Conservation (phyloP, 495 filamentous ascomycete genomes). For the Aspergillus affinis region DNA sequence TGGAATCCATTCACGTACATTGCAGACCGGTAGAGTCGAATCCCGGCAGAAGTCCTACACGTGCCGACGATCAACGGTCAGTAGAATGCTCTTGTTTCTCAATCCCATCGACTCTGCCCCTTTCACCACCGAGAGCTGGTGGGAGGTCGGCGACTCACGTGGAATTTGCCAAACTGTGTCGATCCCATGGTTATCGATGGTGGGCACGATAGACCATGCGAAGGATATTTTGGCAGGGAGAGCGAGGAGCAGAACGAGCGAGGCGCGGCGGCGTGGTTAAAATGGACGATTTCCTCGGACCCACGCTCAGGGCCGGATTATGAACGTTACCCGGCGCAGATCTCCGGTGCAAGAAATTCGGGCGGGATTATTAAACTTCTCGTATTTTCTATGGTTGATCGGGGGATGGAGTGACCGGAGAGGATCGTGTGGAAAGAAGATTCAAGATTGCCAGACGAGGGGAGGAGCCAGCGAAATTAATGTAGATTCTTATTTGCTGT, state of each 20-base stretch:
- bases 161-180: slow-evolving; percentile 85
- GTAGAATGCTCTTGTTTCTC: neutral
- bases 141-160: slow-evolving; percentile 57
- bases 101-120: neutral
- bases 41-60: slow-evolving; percentile 89
- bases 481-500: neutral
- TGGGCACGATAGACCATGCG: slow-evolving; percentile 21
- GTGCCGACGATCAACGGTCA: slow-evolving; percentile 20
- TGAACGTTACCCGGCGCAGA: slow-evolving; percentile 30
- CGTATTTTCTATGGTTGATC: neutral
- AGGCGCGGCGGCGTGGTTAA: slow-evolving; percentile 7
- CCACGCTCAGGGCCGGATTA: slow-evolving; percentile 26
- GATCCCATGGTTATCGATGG: slow-evolving; percentile 46
- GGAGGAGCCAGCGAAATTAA: neutral
- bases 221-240: slow-evolving; percentile 5
- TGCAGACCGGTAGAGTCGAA: slow-evolving; percentile 93
- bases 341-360: slow-evolving; percentile 16
- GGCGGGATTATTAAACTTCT: neutral
- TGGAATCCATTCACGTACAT: slow-evolving; percentile 61
- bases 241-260: neutral
- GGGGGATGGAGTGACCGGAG: neutral
- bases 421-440: neutral
- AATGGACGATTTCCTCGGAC: slow-evolving; percentile 30
- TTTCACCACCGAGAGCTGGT: neutral
- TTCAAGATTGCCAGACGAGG: neutral